phyloP scores from a whole-genome alignment of 805 yeast species.

The Yamadazyma endophytica region DNA sequence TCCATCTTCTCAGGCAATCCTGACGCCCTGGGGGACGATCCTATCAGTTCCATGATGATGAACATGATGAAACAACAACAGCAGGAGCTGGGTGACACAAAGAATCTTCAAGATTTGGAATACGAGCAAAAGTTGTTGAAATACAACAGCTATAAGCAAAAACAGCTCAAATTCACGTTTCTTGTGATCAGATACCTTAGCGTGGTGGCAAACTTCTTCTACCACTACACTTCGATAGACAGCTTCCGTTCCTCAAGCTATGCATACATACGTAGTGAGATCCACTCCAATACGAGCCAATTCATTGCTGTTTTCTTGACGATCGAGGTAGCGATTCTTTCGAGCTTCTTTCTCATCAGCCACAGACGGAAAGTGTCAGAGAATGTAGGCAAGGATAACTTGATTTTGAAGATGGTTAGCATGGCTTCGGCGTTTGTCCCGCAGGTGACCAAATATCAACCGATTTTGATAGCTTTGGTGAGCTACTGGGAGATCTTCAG shows the following conservation, averaged over 20 bases:
- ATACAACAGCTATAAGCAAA: slow-evolving; percentile 30
- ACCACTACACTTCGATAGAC: slow-evolving; percentile 23
- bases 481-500: slow-evolving; percentile 35
- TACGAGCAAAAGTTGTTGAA: slow-evolving; percentile 26
- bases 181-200: slow-evolving; percentile 24
- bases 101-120: slow-evolving; percentile 15
- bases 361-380: slow-evolving; percentile 20
- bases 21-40: slow-evolving; percentile 26
- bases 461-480: slow-evolving; percentile 22
- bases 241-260: slow-evolving; percentile 22
- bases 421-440: slow-evolving; percentile 34
- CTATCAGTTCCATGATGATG: slow-evolving; percentile 31
- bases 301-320: slow-evolving; percentile 28
- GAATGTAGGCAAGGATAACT: slow-evolving; percentile 20
- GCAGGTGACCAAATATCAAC: slow-evolving; percentile 22
- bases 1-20: too few relatives aligned
- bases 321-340: slow-evolving; percentile 28
- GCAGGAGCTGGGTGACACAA: slow-evolving; percentile 7
- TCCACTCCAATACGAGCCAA: slow-evolving; percentile 6
- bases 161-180: slow-evolving; percentile 27
- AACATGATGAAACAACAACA: slow-evolving; percentile 12
- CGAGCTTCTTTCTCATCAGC: slow-evolving; percentile 28
- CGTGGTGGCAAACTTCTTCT: slow-evolving; percentile 27
- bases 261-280: slow-evolving; percentile 18
- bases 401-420: slow-evolving; percentile 24